Conservation (phyloP, 2,329 filamentous ascomycete species). For the Ophiosphaerella korrae region DNA sequence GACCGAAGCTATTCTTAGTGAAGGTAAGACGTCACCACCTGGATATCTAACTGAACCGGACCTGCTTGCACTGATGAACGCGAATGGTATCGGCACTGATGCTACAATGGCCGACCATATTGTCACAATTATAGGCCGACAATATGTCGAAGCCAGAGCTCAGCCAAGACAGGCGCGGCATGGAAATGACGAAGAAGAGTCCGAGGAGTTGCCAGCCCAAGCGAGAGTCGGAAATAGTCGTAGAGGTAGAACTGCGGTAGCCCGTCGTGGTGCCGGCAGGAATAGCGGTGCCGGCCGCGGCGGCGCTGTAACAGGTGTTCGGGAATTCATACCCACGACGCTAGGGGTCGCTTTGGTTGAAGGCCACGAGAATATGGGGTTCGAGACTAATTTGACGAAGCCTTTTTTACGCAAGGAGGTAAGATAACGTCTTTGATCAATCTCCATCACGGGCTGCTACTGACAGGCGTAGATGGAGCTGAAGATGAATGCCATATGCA, state of each 20-base stretch:
- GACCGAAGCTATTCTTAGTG: constrained; percentile 83
- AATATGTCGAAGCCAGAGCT: constrained; percentile 76
- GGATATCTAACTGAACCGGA: constrained; percentile 93
- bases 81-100: constrained; percentile 97
- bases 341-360: constrained; percentile 92
- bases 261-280: constrained; percentile 47
- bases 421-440: constrained; percentile 15
- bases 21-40: constrained; percentile 87
- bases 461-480: constrained; percentile 72
- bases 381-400: constrained; percentile 91
- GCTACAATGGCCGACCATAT: constrained; percentile 99
- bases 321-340: constrained; percentile 91
- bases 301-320: constrained; percentile 53
- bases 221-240: constrained; percentile 31
- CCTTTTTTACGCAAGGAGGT: constrained; percentile 91
- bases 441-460: constrained; percentile 9
- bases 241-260: constrained; percentile 55
- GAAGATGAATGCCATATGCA: constrained; percentile 96
- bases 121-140: constrained; percentile 86
- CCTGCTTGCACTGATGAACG: constrained; percentile 95
- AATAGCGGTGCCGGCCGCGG: constrained; percentile 38
- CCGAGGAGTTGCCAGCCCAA: constrained; percentile 49
- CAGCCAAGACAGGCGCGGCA: constrained; percentile 44
- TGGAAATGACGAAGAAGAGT: constrained; percentile 45
- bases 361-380: constrained; percentile 92